Base-by-base conservation (phyloP, 1,284 basidiomycete species). In the Cutaneotrichosporon cavernicola region DNA sequence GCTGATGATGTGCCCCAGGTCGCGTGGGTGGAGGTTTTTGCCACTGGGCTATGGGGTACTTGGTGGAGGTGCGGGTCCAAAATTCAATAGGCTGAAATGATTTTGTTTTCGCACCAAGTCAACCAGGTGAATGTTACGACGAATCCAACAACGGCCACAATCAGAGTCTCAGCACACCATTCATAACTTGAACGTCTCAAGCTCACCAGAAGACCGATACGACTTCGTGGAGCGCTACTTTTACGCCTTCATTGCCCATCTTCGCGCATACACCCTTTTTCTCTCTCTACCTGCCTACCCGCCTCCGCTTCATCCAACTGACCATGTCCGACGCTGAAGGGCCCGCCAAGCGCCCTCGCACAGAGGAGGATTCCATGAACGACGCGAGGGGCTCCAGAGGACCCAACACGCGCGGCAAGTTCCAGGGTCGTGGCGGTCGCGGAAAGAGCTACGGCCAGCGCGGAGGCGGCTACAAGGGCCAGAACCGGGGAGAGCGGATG, bases 321-420 rank as follows among this genome's bases (percentile, higher is more conserved):
- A 38, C 53, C 53, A 56, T 56, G 53, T 36, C 53, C 53, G 53
- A 56, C 36, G 34, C 32, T 14, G 21, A 22, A 36, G 52, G 18
- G 52, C 34, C 53, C 21, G 53, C 56, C 4, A 57, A 57, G 40
- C 56, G 56, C 40, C 11, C 36, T 26, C 22, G 40, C 18, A 43
- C 31, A 55, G 67, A 68, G 57, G 64, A 69, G 62, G 62, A 53
- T 2, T 60, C 60, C 14, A 56, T 62, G 62, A 69, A 69, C 65
- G 57, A 32, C 26, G 18, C 22, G 14, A 21, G 26, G 40, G 56
- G 22, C 36, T 34, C 46, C 16, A 51, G 47, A 10, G 59, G 52
- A n/a, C 32, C 21, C 16, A 31, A 32, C 9, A 22, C 26, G 58
- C 26, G 18, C 38, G 46, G 50, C 30, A 46, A 51, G 5, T 52